Evolutionary conservation across 1,284 basidiomycete species (phyloP), one percentile per base, ranked within the genome.

Genomic region (Irpex sp.): DNA sequence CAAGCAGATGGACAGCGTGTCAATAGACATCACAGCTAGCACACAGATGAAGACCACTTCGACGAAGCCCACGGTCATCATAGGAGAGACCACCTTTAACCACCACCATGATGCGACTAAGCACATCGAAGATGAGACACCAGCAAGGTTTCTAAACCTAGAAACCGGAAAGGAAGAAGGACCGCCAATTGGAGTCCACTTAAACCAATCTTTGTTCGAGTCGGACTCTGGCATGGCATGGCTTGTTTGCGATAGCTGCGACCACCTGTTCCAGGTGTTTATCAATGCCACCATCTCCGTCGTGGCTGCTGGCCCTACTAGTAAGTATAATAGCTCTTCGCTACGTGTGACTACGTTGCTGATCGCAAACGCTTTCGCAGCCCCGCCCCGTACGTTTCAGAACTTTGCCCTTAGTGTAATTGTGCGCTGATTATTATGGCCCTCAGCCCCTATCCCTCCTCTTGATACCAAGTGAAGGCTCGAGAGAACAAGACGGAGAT

Each of bases 211-310:
- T 9, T 9, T 55, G 11, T 55, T 55, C 31, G 53, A 55, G 31
- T 55, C 26, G 31, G 53, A 55, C 31, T 13, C 19, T 15, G 53
- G 53, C 53, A 31, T 17, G 6, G 53, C 26, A 1, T 13, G 26
- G 13, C 1, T 55, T 15, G 9, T 31, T 9, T 55, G 53, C 53
- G 13, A 35, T 33, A 26, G 11, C 8, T 55, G 53, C 33, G 13
- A 33, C 9, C 19, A 17, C 13, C 9, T 21, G 21, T 55, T 55
- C 53, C 31, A 26, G 26, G 53, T 55, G 33, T 55, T 11, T 11
- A 9, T 55, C 53, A 55, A 55, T 55, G 53, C 53, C 11, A 55
- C 53, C 53, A 35, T 55, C 9, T 55, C 53, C 5, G 53, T 55
- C 11, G 53, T 55, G 6, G 49, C 17, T 15, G 9, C n/a, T 51